Evolutionary conservation across 345 rosid species (phyloP).

Genomic region (Hibiscus syriacus): DNA sequence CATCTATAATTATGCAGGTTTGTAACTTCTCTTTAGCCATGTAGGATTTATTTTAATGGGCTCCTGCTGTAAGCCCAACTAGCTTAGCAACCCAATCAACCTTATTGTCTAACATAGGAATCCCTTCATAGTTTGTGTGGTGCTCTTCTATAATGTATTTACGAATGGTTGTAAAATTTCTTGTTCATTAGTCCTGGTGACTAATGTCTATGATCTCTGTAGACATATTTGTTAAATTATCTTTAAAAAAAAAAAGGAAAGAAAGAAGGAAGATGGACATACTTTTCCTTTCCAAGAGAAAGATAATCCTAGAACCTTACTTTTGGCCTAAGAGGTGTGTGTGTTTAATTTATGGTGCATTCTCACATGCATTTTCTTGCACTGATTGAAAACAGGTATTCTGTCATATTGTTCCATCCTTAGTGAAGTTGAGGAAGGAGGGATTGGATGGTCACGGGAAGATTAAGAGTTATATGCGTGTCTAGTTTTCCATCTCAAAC

Average conservation of each 20-base stretch:
- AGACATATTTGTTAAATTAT: not conserved
- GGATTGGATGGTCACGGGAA: constrained; percentile 95
- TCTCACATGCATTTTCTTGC: constrained; percentile 1
- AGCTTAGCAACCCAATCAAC: too few relatives aligned
- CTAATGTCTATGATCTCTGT: not conserved
- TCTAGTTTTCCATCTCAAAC: constrained; percentile 63
- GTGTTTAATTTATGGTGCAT: not conserved
- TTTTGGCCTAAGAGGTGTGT: not conserved
- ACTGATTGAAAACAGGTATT: constrained; percentile 47
- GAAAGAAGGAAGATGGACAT: not conserved
- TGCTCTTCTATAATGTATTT: not conserved
- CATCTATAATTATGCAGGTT: constrained; percentile 92
- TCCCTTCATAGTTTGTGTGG: not conserved
- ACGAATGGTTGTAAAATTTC: not conserved
- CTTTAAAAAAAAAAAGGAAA: not conserved
- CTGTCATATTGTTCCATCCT: constrained; percentile 82
- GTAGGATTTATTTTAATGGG: not conserved
- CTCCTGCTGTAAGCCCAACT: too few relatives aligned
- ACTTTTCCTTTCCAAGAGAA: not conserved
- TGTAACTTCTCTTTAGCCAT: constrained; percentile 11
- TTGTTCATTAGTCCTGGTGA: not conserved
- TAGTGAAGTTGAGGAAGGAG: constrained; percentile 90
- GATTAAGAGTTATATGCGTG: constrained; percentile 99
- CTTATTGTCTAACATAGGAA: too few relatives aligned
- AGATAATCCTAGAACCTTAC: not conserved